phyloP scores from a whole-genome alignment of 495 filamentous ascomycete genomes.

The Trichoderma virens region DNA sequence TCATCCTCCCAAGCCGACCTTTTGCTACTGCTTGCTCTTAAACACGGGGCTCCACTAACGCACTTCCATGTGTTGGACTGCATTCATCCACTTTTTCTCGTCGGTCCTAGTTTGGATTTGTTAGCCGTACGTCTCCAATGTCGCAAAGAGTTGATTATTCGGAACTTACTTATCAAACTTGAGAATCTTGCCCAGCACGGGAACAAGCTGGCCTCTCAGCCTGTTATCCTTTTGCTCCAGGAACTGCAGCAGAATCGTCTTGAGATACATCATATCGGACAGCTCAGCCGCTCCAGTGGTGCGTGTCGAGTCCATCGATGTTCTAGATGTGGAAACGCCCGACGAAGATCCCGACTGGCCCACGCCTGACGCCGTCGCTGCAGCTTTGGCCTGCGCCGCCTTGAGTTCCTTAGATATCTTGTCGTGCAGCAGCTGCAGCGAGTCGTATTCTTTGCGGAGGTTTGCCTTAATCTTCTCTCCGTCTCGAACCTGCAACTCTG shows the following conservation, averaged over 20 bases:
- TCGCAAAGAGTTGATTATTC: not conserved
- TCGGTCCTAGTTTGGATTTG: constrained; percentile 49
- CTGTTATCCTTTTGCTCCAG: constrained; percentile 90
- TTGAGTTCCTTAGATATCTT: constrained; percentile 65
- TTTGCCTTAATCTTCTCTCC: constrained; percentile 75
- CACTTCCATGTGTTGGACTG: constrained; percentile 41
- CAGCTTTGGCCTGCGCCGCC: constrained; percentile 29
- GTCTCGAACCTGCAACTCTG: constrained; percentile 73
- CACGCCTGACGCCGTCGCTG: constrained; percentile 11
- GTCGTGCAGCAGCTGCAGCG: constrained; percentile 66
- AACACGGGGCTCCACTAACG: constrained; percentile 14
- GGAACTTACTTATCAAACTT: constrained; percentile 80
- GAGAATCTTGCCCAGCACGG: constrained; percentile 82
- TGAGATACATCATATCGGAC: constrained; percentile 81
- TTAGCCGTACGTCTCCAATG: too few species aligned
- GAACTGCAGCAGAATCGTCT: constrained; percentile 92
- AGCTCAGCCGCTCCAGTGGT: constrained; percentile 24
- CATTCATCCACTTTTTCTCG: constrained; percentile 83
- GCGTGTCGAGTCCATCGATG: constrained; percentile 55
- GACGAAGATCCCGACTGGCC: not conserved
- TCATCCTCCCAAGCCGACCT: not conserved
- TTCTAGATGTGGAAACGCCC: constrained; percentile 21
- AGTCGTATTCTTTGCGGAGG: constrained; percentile 66
- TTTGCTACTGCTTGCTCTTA: not conserved
- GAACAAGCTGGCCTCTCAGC: constrained; percentile 82